A percentile compares a stretch with the other conserved stretches of the same genome.
Evolutionary conservation across 805 yeast genomes (phyloP).

Genomic region (Candida easanensis): DNA sequence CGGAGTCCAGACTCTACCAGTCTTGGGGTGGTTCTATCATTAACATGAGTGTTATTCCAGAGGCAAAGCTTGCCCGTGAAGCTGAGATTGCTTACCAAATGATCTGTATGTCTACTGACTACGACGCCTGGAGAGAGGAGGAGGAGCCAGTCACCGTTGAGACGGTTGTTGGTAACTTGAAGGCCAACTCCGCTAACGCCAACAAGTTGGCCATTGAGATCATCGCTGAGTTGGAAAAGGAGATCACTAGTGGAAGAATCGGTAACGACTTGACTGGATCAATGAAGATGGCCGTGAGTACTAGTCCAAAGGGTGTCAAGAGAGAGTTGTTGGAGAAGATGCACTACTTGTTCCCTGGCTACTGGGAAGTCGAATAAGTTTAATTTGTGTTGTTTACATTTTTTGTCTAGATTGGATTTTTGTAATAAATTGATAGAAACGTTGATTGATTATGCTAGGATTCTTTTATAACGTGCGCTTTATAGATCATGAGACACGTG

Average conservation of each 20-base stretch:
- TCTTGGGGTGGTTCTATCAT: slow-evolving; percentile 93
- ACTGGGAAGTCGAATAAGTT: slow-evolving; percentile 56
- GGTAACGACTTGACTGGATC: slow-evolving; percentile 73
- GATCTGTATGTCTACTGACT: slow-evolving; percentile 99
- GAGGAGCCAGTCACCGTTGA: slow-evolving; percentile 99
- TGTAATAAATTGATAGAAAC: not conserved
- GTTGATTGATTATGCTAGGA: not conserved
- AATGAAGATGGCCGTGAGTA: slow-evolving; percentile 79
- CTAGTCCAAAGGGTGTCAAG: slow-evolving; percentile 70
- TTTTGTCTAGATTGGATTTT: not conserved
- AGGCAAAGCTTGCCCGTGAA: slow-evolving; percentile 93
- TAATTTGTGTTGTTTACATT: too few species aligned
- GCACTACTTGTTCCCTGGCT: slow-evolving; percentile 87
- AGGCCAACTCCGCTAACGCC: slow-evolving; percentile 86
- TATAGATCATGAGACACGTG: too few species aligned
- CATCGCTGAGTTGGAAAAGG: slow-evolving; percentile 63
- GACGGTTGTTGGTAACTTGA: slow-evolving; percentile 86
- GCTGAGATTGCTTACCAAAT: slow-evolving; percentile 96
- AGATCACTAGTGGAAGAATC: slow-evolving; percentile 53
- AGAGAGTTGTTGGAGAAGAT: slow-evolving; percentile 72
- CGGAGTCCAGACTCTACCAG: slow-evolving; percentile 85
- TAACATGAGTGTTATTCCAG: slow-evolving; percentile 98
- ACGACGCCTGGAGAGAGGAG: slow-evolving; percentile 96
- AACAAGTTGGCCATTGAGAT: slow-evolving; percentile 68
- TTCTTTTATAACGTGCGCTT: not conserved